These are phyloP conservation scores for Furcasterigmium furcatum DNA, from an alignment of 2,329 filamentous ascomycete genomes.

Conservation along the genomic window DNA sequence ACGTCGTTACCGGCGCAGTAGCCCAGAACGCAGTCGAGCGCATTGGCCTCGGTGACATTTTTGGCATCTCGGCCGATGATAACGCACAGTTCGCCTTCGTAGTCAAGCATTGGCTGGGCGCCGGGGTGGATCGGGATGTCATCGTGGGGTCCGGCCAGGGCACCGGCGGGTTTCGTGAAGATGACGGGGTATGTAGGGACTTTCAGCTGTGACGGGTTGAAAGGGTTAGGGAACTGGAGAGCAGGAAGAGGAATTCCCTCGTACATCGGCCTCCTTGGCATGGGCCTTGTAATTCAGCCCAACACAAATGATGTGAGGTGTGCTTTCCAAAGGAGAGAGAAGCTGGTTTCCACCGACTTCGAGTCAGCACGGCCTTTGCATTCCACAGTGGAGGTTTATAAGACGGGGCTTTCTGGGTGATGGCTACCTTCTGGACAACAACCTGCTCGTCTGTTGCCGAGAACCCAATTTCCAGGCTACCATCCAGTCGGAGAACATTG, in stretches of 20 bases:
- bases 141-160: constrained; percentile 9
- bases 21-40: constrained; percentile 48
- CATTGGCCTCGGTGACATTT: constrained; percentile 42
- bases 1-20: constrained; percentile 55
- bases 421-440: no score
- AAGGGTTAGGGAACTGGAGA: no score
- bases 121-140: constrained; percentile 28
- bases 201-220: constrained; percentile 4
- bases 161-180: constrained; percentile 16
- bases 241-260: no score
- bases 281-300: constrained; percentile 19
- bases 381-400: no score
- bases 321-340: constrained; percentile 10
- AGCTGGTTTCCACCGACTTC: constrained; percentile 1
- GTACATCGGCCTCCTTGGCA: constrained; percentile 19
- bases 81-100: constrained; percentile 48
- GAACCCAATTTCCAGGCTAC: no score
- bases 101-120: constrained; percentile 39
- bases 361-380: background rate
- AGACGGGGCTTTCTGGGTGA: no score
- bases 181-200: constrained; percentile 10
- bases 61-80: constrained; percentile 44
- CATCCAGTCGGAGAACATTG: no score
- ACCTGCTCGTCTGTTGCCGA: no score
- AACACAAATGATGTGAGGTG: constrained; percentile 17